Base-by-base conservation (phyloP, 2,329 filamentous ascomycete genomes). In the Esteya vermicola region DNA sequence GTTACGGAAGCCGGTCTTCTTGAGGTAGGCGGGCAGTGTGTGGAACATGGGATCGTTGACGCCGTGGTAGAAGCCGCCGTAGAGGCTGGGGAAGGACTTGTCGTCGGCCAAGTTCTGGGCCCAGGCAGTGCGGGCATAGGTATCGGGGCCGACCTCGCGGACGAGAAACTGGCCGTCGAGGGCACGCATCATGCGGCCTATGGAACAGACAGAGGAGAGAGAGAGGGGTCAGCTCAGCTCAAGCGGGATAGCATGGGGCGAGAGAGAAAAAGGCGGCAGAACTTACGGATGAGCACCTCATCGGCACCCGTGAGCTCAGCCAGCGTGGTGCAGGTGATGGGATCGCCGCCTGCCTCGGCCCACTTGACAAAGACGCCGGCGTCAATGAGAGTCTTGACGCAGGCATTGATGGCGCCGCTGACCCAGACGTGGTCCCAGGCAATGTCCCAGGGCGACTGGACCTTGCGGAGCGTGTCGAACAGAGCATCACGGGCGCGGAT, bases 381-480 rank as follows among this genome's bases (percentile, higher is more conserved):
- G 9, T 36, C 34, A 5, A 36, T 27, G 6, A 36, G 23, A 8
- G 34, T 28, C 9, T 26, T 28, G 10, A 26, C 9, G 7, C 9
- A 26, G 6, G 34, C 34, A 12, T 18, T 26, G 2, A 20, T 16
- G 13, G 23, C 12, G 4, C 34, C 34, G 4, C 4, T 36, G 3
- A 36, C 34, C 34, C 34, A 36, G 34, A 8, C 22, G 14, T 36
- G 25, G 16, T 36, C 34, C 34, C 34, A 36, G 14, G 21, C 34
- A 36, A 36, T 36, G 34, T 36, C 34, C 34, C 34, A 36, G 6
- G 34, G 34, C 4, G 34, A 36, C 34, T 36, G 34, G 13, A 36
- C 34, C 25, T 18, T 28, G 3, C 34, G 22, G 16, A 36, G 22
- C 2, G 34, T n/a, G 9, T 8, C 22, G 18, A 36, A 26, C 12